phyloP scores from a whole-genome alignment of 2,329 filamentous ascomycete genomes.

The Clarireedia paspali region DNA sequence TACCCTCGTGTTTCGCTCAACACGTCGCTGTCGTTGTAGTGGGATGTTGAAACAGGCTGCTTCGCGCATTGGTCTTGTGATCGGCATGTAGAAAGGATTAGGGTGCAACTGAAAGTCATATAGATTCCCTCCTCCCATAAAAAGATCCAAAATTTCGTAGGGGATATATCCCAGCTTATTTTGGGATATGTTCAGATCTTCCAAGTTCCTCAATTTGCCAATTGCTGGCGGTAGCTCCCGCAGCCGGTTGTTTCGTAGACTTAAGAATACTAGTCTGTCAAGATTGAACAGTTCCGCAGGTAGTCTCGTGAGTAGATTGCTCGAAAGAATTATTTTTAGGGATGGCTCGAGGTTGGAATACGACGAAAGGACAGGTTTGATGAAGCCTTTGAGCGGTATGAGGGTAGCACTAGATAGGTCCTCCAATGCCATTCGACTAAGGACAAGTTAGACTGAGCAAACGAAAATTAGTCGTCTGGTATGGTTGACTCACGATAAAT shows the following conservation, averaged over 20 bases:
- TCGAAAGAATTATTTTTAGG: slow-evolving; percentile 53
- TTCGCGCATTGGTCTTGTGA: background rate
- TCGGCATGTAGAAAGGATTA: slow-evolving; percentile 51
- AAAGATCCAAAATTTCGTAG: slow-evolving; percentile 11
- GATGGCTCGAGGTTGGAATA: slow-evolving; percentile 52
- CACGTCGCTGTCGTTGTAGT: background rate
- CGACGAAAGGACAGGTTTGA: slow-evolving; percentile 14
- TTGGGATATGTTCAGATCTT: slow-evolving; percentile 57
- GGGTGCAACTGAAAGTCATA: slow-evolving; percentile 48
- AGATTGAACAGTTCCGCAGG: slow-evolving; percentile 56
- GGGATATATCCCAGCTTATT: slow-evolving; percentile 56
- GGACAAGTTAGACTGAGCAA: slow-evolving; percentile 17
- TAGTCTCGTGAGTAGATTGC: slow-evolving; percentile 48
- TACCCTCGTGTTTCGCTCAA: background rate
- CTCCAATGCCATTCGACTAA: slow-evolving; percentile 33
- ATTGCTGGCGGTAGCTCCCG: slow-evolving; percentile 53
- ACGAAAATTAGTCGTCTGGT: background rate
- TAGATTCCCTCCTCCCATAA: slow-evolving; percentile 34
- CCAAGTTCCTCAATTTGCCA: slow-evolving; percentile 47
- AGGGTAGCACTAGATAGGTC: slow-evolving; percentile 50
- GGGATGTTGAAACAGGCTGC: background rate
- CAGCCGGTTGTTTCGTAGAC: slow-evolving; percentile 56
- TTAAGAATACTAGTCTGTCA: slow-evolving; percentile 55
- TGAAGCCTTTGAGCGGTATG: slow-evolving; percentile 46
- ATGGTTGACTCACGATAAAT: slow-evolving; percentile 48